Evolutionary conservation across 345 rosid species (phyloP).

Genomic region (Lumnitzera racemosa): DNA sequence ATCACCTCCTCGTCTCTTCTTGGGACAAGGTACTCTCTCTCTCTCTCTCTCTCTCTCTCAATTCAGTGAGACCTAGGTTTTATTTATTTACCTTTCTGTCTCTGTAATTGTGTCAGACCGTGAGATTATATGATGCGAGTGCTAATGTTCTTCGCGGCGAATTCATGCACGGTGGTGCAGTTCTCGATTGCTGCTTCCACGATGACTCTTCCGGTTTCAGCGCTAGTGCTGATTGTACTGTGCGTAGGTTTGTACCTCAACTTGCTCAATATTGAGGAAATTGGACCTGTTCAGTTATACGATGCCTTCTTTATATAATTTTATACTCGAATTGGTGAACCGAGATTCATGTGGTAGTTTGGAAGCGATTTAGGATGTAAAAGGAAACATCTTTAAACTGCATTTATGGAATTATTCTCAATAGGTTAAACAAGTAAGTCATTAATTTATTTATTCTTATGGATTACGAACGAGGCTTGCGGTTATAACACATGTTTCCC

Average conservation of each 20-base stretch:
- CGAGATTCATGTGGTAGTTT: too few species aligned
- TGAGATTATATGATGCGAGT: constrained; percentile 75
- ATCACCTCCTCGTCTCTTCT: constrained; percentile 87
- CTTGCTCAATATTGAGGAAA: background rate
- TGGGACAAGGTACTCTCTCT: constrained; percentile 77
- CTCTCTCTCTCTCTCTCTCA: background rate
- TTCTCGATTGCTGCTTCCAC: constrained; percentile 95
- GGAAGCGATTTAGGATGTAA: too few species aligned
- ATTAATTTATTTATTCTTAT: too few species aligned
- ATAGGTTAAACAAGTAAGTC: too few species aligned
- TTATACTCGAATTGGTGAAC: background rate
- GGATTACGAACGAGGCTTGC: too few species aligned
- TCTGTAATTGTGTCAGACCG: constrained; percentile 32
- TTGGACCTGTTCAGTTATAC: background rate
- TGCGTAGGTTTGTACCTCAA: constrained; percentile 41
- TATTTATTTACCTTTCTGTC: too few species aligned
- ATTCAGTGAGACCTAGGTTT: too few species aligned
- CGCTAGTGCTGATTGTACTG: constrained; percentile 65
- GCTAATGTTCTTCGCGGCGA: constrained; percentile 72
- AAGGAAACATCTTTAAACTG: too few species aligned
- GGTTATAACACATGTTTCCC: too few species aligned
- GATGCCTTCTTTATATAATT: background rate
- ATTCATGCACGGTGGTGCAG: constrained; percentile 86
- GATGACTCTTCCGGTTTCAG: constrained; percentile 97
- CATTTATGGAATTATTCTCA: too few species aligned